A percentile compares a stretch with the other conserved stretches of the same genome.
These are phyloP conservation scores for Larix sibirica DNA, from an alignment of 83 land plant species.

Conservation along the genomic window DNA sequence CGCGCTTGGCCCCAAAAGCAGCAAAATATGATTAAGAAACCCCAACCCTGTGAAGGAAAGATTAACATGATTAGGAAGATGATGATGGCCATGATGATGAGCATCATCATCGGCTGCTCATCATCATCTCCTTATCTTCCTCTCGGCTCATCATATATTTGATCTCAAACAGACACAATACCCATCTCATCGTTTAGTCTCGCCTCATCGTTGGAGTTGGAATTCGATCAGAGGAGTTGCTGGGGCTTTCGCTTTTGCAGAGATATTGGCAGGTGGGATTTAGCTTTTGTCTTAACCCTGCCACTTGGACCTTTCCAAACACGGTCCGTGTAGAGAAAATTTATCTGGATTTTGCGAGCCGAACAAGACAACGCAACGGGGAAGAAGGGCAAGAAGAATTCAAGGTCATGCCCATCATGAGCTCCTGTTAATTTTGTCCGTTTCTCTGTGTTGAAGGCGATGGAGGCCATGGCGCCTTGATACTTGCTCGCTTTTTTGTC, in stretches of 20 bases:
- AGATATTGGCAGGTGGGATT: slow-evolving; percentile 13
- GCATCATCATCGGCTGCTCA: not conserved
- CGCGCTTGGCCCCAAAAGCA: not conserved
- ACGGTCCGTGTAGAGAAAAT: not conserved
- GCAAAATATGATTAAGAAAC: not conserved
- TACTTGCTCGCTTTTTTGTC: not conserved
- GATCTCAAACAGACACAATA: not conserved
- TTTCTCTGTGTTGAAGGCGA: slow-evolving; percentile 14
- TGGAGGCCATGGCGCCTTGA: slow-evolving; percentile 15
- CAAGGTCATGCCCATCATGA: not conserved
- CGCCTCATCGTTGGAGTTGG: not conserved
- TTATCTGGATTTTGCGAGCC: not conserved
- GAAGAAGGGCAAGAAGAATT: not conserved
- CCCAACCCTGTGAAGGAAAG: not conserved
- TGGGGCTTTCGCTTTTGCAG: slow-evolving; percentile 10
- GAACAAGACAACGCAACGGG: slow-evolving; percentile 2
- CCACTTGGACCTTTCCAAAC: not conserved
- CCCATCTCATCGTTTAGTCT: not conserved
- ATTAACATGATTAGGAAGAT: slow-evolving; percentile 8
- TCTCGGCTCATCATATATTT: not conserved
- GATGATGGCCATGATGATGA: not conserved
- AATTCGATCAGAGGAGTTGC: not conserved
- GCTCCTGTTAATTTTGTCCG: slow-evolving; percentile 8
- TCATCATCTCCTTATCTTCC: not conserved
- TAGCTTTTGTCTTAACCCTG: not conserved